Evolutionary conservation across 2,329 filamentous ascomycete species (phyloP).

Genomic region (Cladosporium oxysporum): DNA sequence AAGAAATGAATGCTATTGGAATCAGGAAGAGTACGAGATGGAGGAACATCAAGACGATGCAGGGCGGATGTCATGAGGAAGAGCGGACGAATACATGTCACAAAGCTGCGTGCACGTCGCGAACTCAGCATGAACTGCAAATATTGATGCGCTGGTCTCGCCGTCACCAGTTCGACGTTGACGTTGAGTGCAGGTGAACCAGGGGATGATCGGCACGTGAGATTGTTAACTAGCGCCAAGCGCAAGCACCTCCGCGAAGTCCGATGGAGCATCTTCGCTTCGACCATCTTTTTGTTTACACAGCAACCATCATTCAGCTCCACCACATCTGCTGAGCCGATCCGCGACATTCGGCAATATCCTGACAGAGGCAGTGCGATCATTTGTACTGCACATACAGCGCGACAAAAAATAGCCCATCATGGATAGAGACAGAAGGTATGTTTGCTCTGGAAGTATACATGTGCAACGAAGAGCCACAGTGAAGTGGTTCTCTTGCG

Average conservation of each 20-base stretch:
- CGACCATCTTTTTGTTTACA: constrained; percentile 20
- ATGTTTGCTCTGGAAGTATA: constrained; percentile 30
- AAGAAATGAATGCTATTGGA: background rate
- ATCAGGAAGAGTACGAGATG: background rate
- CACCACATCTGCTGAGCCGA: constrained; percentile 1
- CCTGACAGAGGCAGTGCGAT: background rate
- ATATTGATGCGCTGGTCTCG: background rate
- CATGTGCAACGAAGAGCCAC: background rate
- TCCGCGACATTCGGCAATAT: background rate
- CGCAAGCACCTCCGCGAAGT: constrained; percentile 13
- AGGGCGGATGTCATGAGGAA: background rate
- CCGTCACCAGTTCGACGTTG: background rate
- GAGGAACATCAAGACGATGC: background rate
- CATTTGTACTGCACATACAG: background rate
- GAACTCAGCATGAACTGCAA: background rate
- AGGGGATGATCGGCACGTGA: constrained; percentile 8
- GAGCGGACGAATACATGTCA: background rate
- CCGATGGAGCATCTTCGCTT: constrained; percentile 18
- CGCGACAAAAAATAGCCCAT: constrained; percentile 1
- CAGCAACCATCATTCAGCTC: constrained; percentile 11
- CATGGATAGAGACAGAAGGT: constrained; percentile 47
- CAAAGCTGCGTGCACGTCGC: background rate
- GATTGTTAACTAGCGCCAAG: constrained; percentile 2
- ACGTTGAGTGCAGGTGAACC: background rate
- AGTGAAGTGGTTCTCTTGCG: background rate